These are phyloP conservation scores for Bonia amplexicaulis DNA, from an alignment of 176 grass and related monocot species.

Conservation along the genomic window DNA sequence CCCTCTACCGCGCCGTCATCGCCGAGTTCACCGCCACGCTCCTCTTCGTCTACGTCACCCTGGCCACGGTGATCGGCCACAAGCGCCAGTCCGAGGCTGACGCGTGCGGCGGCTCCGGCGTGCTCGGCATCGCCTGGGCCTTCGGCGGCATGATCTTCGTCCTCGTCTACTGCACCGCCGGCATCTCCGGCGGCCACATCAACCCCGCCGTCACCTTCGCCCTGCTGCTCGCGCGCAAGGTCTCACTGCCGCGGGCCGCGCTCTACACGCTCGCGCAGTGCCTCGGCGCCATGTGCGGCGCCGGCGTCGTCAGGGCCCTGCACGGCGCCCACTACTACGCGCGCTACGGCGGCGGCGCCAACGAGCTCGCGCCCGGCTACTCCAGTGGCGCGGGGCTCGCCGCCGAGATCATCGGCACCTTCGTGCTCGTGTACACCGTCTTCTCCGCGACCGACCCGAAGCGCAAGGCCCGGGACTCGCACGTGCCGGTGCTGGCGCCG, in stretches of 20 bases:
- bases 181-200: constrained; percentile 65
- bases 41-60: constrained; percentile 29
- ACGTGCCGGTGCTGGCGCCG: constrained; percentile 24
- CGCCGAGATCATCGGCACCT: constrained; percentile 68
- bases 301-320: constrained; percentile 13
- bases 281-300: constrained; percentile 34
- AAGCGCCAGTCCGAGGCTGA: background rate
- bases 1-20: constrained; percentile 33
- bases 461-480: constrained; percentile 60
- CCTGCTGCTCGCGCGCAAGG: constrained; percentile 33
- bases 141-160: constrained; percentile 94
- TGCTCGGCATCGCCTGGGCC: constrained; percentile 83
- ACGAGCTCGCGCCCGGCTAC: constrained; percentile 56
- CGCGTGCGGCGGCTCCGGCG: constrained; percentile 48
- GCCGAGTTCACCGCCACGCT: constrained; percentile 34
- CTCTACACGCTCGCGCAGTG: constrained; percentile 40
- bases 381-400: constrained; percentile 46
- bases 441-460: constrained; percentile 76
- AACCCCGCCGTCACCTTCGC: constrained; percentile 44
- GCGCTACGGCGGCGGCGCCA: constrained; percentile 53
- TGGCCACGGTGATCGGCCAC: constrained; percentile 28
- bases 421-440: constrained; percentile 75
- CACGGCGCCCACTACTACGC: constrained; percentile 7
- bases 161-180: constrained; percentile 92
- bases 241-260: constrained; percentile 30